phyloP scores from a whole-genome alignment of 2,329 filamentous ascomycete species.

The Volutella citrinella region DNA sequence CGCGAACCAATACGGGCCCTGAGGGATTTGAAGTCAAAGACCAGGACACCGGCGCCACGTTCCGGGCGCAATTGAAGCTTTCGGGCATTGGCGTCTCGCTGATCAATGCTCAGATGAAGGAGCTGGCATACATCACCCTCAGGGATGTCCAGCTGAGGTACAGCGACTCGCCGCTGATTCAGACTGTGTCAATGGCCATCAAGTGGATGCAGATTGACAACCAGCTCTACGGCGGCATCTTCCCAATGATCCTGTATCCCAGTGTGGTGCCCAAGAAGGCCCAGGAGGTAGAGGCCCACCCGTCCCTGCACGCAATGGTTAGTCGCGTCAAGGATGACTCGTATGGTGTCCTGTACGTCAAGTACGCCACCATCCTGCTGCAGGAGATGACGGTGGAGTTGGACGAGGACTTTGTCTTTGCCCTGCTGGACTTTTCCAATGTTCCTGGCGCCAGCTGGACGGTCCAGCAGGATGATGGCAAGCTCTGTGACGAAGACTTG shows the following conservation, averaged over 20 bases:
- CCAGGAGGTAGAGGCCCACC: constrained; percentile 93
- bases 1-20: constrained; percentile 46
- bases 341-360: constrained; percentile 96
- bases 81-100: constrained; percentile 91
- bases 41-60: constrained; percentile 80
- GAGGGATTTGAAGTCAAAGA: constrained; percentile 88
- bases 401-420: constrained; percentile 97
- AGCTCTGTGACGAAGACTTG: constrained; percentile 82
- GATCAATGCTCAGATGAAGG: constrained; percentile 86
- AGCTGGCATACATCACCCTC: constrained; percentile 91
- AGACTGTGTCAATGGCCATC: constrained; percentile 84
- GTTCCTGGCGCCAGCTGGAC: constrained; percentile 84
- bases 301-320: constrained; percentile 86
- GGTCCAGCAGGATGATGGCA: constrained; percentile 67
- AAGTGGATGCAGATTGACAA: constrained; percentile 99
- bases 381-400: constrained; percentile 98
- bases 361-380: constrained; percentile 89
- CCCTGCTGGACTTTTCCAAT: constrained; percentile 90
- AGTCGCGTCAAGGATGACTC: constrained; percentile 97
- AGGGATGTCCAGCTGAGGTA: constrained; percentile 88
- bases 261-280: constrained; percentile 97
- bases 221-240: constrained; percentile 95
- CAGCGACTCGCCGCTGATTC: constrained; percentile 88
- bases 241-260: constrained; percentile 94
- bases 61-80: constrained; percentile 83